These are phyloP conservation scores for Euclidium syriacum DNA, from an alignment of 345 rosid genomes.

Conservation along the genomic window DNA sequence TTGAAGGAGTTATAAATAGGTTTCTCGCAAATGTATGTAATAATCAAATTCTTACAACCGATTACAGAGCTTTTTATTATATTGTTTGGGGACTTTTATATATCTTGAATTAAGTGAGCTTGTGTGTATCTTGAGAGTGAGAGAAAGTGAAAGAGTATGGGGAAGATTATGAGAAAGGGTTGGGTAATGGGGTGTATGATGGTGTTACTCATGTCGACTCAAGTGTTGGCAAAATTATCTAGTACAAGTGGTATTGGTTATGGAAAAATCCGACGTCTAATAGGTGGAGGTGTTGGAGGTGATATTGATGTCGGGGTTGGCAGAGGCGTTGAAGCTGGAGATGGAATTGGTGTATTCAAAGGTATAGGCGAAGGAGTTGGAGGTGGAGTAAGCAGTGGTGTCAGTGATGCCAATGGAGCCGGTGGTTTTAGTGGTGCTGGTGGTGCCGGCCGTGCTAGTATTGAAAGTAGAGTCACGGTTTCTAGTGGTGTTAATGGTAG, in stretches of 20 bases:
- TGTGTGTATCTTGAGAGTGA: background rate
- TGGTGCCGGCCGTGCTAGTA: background rate
- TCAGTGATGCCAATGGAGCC: background rate
- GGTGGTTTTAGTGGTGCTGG: background rate
- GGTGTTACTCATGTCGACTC: constrained; percentile 2
- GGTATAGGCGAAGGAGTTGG: background rate
- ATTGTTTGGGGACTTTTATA: background rate
- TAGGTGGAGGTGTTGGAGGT: background rate
- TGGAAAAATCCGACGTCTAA: background rate
- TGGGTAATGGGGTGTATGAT: constrained; percentile 16
- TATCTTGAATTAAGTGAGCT: constrained; percentile 5
- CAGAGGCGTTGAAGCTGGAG: background rate
- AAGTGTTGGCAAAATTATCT: constrained; percentile 12
- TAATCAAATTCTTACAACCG: constrained; percentile 5
- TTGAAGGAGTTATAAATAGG: constrained; percentile 24
- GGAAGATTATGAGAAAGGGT: constrained; percentile 19
- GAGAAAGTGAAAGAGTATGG: constrained; percentile 4
- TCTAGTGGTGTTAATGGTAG: background rate
- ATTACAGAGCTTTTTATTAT: background rate
- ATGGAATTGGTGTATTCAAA: constrained; percentile 4
- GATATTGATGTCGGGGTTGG: background rate
- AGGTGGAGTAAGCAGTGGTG: background rate
- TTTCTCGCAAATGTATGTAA: background rate
- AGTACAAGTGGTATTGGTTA: background rate
- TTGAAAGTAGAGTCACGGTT: background rate